Base-by-base conservation (phyloP, 768 basidiomycete species). In the Xerocomus spinulosus region DNA sequence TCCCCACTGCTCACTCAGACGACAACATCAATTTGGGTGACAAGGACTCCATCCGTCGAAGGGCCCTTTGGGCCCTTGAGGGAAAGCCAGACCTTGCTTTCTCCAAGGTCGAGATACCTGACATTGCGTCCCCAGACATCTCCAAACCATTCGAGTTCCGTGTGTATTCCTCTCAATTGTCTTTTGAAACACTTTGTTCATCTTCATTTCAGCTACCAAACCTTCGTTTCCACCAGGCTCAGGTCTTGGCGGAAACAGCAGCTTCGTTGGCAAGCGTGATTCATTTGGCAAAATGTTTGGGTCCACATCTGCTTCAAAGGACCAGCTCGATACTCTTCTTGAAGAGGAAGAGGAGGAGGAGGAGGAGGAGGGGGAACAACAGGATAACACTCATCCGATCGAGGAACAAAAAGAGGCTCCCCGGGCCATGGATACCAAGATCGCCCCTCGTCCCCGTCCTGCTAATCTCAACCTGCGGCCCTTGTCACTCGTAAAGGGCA, bases 301-400 rank as follows among this genome's bases (percentile, higher is more conserved):
- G 14, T 56, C 77, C 15, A 74, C 83, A 2, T 77, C 80, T 1
- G 78, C 79, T 10, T 75, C 82, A 43, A 90, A 88, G 62, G 89
- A 91, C 63, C 79, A 84, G 56, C 75, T 92, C 10, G 78, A 80
- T 50, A 91, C 89, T 15, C 73, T 92, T 24, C 70, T 92, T 26
- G 90, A 91, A 59, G 91, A 92, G 47, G 90, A 92, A 44, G 89
- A 93, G 42, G 91, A 91, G 34, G 90, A 92, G 21, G 85, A 86
- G 3, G 89, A 90, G 52, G n/a, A n/a, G n/a, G n/a, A n/a, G n/a
- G n/a, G n/a, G n/a, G 87, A 90, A 48, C 87, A 87, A 37, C 85
- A 87, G 38, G 82, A 83, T 2, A 82, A 45, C 23, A 60, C 24
- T 58, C 17, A 10, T 20, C 24, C 32, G 17, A 25, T 12, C 12